Percentiles rank a stretch among this genome's conserved stretches.
Conservation (phyloP, 192 early-diverging fungal species). For the Backusella tuberculispora region DNA sequence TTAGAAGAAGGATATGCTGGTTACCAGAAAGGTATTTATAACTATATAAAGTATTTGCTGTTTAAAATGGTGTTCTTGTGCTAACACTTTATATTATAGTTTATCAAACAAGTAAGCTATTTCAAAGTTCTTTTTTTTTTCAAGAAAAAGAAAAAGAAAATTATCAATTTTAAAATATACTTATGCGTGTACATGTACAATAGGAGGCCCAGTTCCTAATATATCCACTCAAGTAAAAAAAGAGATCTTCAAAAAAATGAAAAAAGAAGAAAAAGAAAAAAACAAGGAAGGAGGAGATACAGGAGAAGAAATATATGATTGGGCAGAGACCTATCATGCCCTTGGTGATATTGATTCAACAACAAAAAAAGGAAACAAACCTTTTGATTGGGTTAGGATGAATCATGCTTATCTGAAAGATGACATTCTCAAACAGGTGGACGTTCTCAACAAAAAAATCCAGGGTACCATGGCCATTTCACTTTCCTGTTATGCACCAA, state of each 20-base stretch:
- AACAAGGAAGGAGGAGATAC: background rate
- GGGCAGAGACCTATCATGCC: background rate
- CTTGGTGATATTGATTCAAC: background rate
- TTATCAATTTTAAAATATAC: no score
- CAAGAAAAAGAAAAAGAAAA: no score
- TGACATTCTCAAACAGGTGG: background rate
- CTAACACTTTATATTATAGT: background rate
- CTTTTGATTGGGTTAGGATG: background rate
- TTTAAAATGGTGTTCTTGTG: background rate
- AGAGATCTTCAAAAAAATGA: constrained; percentile 3
- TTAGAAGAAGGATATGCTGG: background rate
- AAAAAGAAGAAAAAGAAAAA: background rate
- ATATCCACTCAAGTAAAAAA: background rate
- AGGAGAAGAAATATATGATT: background rate
- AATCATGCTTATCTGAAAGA: background rate
- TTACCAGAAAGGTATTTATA: background rate
- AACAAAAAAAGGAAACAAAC: background rate
- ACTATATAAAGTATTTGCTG: no score
- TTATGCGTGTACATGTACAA: background rate
- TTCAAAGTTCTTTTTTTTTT: background rate
- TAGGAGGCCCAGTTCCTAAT: background rate
- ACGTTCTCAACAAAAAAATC: background rate
- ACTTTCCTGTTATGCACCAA: background rate
- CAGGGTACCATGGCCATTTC: background rate
- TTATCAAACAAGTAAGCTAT: background rate